A percentile compares a stretch with the other conserved stretches of the same genome.
phyloP scores from a whole-genome alignment of 331 rosid species.

The Quercus lobata region DNA sequence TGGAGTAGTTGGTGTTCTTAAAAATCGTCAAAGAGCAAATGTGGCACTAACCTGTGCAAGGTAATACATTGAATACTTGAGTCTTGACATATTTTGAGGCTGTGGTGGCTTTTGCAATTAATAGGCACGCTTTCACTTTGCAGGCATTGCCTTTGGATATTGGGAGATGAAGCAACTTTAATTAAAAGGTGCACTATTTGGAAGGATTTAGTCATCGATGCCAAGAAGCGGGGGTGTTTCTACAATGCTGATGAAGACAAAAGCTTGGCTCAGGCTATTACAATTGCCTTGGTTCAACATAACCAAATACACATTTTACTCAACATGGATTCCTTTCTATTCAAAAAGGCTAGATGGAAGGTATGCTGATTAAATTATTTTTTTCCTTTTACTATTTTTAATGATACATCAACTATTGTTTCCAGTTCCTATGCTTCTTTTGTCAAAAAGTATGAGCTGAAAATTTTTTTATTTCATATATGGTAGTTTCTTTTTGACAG shows the following conservation, averaged over 20 bases:
- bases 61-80: conserved; percentile 11
- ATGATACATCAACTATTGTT: neutral
- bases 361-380: neutral
- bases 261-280: neutral
- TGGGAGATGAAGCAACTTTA: conserved; percentile 27
- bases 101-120: neutral
- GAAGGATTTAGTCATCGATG: conserved; percentile 25
- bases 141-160: conserved; percentile 37
- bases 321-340: neutral
- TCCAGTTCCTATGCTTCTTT: too few species aligned
- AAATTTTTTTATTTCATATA: too few species aligned
- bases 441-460: too few species aligned
- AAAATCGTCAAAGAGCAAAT: conserved; percentile 38
- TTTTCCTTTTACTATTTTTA: neutral
- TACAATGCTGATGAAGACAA: conserved; percentile 24
- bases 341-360: conserved; percentile 30
- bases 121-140: neutral
- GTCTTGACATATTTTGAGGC: neutral
- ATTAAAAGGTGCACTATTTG: conserved; percentile 15
- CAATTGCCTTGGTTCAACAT: conserved; percentile 2
- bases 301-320: neutral
- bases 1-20: conserved; percentile 35
- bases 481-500: too few species aligned
- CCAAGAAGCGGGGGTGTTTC: conserved; percentile 22
- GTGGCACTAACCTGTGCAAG: conserved; percentile 50